Percentiles rank a stretch among this genome's conserved stretches.
phyloP scores from a whole-genome alignment of 2,329 filamentous ascomycete species.

The Myotisia sp. region DNA sequence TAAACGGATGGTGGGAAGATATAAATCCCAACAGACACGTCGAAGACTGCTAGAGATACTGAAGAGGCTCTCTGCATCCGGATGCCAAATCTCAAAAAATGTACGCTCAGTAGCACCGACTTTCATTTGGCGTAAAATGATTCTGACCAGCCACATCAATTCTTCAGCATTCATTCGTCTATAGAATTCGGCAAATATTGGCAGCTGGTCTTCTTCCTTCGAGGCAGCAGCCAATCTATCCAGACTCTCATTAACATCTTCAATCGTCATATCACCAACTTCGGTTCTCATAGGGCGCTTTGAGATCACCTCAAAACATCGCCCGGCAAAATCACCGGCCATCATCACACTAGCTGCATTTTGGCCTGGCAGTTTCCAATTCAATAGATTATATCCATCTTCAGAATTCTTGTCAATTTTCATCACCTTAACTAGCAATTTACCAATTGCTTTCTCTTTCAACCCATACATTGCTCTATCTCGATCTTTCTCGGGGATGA shows the following conservation, averaged over 20 bases:
- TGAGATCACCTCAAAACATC: slow-evolving; percentile 73
- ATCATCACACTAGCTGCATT: slow-evolving; percentile 48
- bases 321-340: slow-evolving; percentile 81
- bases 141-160: slow-evolving; percentile 85
- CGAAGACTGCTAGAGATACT: slow-evolving; percentile 82
- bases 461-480: slow-evolving; percentile 86
- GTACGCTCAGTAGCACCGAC: slow-evolving; percentile 74
- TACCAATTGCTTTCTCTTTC: slow-evolving; percentile 83
- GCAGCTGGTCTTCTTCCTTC: slow-evolving; percentile 70
- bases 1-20: slow-evolving; percentile 56
- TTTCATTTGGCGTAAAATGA: slow-evolving; percentile 71
- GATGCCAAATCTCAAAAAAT: slow-evolving; percentile 69
- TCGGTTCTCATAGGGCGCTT: slow-evolving; percentile 65
- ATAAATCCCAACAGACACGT: slow-evolving; percentile 87
- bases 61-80: slow-evolving; percentile 63
- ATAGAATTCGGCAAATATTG: slow-evolving; percentile 74
- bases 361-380: slow-evolving; percentile 82
- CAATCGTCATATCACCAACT: slow-evolving; percentile 67
- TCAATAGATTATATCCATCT: slow-evolving; percentile 68
- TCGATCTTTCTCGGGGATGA: slow-evolving; percentile 82
- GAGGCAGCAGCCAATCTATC: slow-evolving; percentile 61
- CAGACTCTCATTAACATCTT: slow-evolving; percentile 74
- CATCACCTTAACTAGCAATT: slow-evolving; percentile 78
- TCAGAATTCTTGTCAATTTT: slow-evolving; percentile 84
- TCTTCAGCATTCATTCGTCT: slow-evolving; percentile 85